phyloP scores from a whole-genome alignment of 106 monocot genomes.

The Chionographis japonica region DNA sequence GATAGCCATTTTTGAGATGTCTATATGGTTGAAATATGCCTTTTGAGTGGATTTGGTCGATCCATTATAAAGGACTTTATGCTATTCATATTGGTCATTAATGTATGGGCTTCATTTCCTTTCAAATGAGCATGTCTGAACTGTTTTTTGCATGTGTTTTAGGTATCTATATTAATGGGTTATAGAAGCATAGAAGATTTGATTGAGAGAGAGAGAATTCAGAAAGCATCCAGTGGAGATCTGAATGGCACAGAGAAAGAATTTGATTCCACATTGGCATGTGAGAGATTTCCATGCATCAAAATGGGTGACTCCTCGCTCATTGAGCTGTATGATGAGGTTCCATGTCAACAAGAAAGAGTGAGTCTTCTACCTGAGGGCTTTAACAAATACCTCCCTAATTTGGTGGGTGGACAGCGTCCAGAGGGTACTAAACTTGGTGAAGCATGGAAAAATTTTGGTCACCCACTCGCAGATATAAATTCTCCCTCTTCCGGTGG shows the following conservation, averaged over 20 bases:
- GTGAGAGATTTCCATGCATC: constrained; percentile 78
- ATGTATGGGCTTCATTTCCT: background rate
- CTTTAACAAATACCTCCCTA: constrained; percentile 10
- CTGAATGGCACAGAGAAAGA: constrained; percentile 28
- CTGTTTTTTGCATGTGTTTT: constrained; percentile 7
- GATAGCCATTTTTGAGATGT: too few species aligned
- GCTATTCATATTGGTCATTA: background rate
- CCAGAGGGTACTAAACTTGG: constrained; percentile 10
- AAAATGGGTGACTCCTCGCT: constrained; percentile 64
- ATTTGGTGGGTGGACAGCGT: constrained; percentile 7
- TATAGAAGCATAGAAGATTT: constrained; percentile 40
- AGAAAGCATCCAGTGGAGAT: constrained; percentile 13
- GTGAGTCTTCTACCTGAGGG: constrained; percentile 23
- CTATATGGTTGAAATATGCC: too few species aligned
- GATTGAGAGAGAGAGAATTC: constrained; percentile 30
- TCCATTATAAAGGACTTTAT: too few species aligned
- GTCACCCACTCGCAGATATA: constrained; percentile 15
- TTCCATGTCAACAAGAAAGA: constrained; percentile 15
- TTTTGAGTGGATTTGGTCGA: too few species aligned
- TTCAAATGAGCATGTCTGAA: background rate
- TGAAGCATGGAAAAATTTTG: constrained; percentile 22
- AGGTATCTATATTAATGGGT: constrained; percentile 58
- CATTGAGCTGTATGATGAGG: constrained; percentile 68
- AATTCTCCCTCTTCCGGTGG: constrained; percentile 9
- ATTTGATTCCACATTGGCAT: constrained; percentile 44